Conservation (phyloP, 257 asterid genomes). For the Solanum tarapatanum region DNA sequence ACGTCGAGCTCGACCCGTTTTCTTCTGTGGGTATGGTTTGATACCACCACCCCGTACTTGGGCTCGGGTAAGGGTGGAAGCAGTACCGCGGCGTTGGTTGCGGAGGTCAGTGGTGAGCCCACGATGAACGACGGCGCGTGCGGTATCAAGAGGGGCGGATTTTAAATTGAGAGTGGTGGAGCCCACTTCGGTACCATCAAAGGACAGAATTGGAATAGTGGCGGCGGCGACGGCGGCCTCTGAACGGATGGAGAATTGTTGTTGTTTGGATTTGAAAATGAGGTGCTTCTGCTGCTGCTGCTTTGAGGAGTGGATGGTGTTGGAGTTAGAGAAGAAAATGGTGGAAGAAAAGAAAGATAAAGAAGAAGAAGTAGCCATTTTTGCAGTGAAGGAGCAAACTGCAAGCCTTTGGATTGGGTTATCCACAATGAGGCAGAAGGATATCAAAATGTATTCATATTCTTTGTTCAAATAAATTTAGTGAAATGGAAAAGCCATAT, state of each 20-base stretch:
- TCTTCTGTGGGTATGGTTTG: slow-evolving; percentile 83
- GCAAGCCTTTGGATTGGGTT: not conserved
- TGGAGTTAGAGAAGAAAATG: slow-evolving; percentile 33
- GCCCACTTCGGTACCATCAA: slow-evolving; percentile 72
- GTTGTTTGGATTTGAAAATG: slow-evolving; percentile 10
- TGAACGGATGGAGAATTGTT: slow-evolving; percentile 24
- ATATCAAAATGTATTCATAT: not conserved
- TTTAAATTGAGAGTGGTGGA: slow-evolving; percentile 59
- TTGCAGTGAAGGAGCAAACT: not conserved
- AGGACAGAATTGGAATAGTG: slow-evolving; percentile 68
- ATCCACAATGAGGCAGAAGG: not conserved
- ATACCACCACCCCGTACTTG: slow-evolving; percentile 91
- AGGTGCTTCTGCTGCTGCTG: slow-evolving; percentile 2
- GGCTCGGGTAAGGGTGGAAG: slow-evolving; percentile 89
- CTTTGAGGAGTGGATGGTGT: not conserved
- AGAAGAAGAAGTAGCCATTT: slow-evolving; percentile 35
- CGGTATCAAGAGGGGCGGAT: slow-evolving; percentile 77
- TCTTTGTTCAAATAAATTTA: not conserved
- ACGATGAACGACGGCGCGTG: slow-evolving; percentile 97
- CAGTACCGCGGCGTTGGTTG: slow-evolving; percentile 88
- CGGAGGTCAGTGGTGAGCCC: slow-evolving; percentile 85
- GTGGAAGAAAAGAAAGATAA: slow-evolving; percentile 66
- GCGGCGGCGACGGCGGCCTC: slow-evolving; percentile 22
- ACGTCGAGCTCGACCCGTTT: slow-evolving; percentile 85
- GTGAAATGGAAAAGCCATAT: not conserved